Conservation (phyloP, 2,329 filamentous ascomycete species). For the Blastomyces emzantsi region DNA sequence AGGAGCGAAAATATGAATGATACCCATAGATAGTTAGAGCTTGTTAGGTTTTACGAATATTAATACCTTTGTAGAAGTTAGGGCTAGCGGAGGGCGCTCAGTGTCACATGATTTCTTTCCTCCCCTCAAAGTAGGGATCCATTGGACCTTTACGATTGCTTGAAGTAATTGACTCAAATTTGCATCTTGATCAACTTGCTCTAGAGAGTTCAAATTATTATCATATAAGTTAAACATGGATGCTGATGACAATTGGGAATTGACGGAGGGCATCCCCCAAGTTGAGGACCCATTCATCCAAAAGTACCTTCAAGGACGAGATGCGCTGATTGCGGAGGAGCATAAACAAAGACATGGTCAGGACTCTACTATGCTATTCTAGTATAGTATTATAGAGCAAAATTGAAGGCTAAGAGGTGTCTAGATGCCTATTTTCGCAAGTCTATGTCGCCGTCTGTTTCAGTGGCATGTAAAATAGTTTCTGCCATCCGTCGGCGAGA, state of each 20-base stretch:
- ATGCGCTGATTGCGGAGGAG: constrained; percentile 13
- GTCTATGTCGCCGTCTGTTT: constrained; percentile 66
- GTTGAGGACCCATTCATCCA: constrained; percentile 1
- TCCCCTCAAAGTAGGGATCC: background rate
- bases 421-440: constrained; percentile 28
- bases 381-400: background rate
- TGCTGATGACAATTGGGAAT: background rate
- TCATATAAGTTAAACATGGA: background rate
- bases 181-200: background rate
- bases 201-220: background rate
- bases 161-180: background rate
- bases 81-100: background rate
- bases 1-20: background rate
- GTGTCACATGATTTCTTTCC: background rate
- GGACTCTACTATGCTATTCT: background rate
- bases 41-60: background rate
- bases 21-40: background rate
- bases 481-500: constrained; percentile 70
- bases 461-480: constrained; percentile 69
- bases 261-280: background rate
- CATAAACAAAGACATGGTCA: constrained; percentile 14
- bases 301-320: constrained; percentile 10
- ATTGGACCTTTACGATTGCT: too few species aligned
- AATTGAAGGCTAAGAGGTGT: background rate
- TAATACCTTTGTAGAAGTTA: too few species aligned